These are phyloP conservation scores for Viridothelium virens DNA, from an alignment of 495 filamentous ascomycete genomes.

Conservation along the genomic window DNA sequence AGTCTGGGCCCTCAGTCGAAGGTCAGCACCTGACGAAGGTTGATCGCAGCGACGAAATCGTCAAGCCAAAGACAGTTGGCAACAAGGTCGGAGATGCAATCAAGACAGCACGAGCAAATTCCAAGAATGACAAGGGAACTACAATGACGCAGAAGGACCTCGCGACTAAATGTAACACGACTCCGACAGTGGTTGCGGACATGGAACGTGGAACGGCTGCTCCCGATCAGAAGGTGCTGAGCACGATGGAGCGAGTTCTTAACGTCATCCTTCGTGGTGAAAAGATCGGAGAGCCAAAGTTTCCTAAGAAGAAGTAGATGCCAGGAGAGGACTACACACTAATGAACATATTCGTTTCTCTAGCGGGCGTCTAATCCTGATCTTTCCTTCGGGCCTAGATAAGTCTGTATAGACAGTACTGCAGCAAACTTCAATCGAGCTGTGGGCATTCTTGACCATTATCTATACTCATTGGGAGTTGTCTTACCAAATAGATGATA, in stretches of 20 bases:
- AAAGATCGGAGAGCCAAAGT: conserved; percentile 69
- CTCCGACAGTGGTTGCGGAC: conserved; percentile 66
- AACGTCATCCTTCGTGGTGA: conserved; percentile 75
- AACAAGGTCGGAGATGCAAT: conserved; percentile 73
- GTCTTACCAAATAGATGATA: no score
- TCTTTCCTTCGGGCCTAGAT: not conserved
- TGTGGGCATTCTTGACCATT: no score
- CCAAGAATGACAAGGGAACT: conserved; percentile 44
- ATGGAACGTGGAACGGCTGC: conserved; percentile 75
- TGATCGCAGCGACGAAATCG: conserved; percentile 94
- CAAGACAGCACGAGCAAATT: conserved; percentile 56
- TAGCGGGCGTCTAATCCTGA: not conserved
- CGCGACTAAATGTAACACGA: conserved; percentile 88
- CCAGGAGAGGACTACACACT: not conserved
- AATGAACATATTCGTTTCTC: not conserved
- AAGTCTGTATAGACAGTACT: not conserved
- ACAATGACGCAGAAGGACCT: conserved; percentile 98
- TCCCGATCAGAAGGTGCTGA: conserved; percentile 78
- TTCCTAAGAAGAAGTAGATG: conserved; percentile 58
- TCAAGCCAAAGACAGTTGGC: conserved; percentile 89
- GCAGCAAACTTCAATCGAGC: no score
- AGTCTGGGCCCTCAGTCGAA: conserved; percentile 44
- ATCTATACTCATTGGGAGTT: no score
- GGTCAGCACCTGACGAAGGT: conserved; percentile 97
- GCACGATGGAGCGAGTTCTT: conserved; percentile 72